Percentiles rank a stretch among this genome's conserved stretches.
These are phyloP conservation scores for Elsinoe perseae DNA, from an alignment of 2,329 filamentous ascomycete genomes.

Conservation along the genomic window DNA sequence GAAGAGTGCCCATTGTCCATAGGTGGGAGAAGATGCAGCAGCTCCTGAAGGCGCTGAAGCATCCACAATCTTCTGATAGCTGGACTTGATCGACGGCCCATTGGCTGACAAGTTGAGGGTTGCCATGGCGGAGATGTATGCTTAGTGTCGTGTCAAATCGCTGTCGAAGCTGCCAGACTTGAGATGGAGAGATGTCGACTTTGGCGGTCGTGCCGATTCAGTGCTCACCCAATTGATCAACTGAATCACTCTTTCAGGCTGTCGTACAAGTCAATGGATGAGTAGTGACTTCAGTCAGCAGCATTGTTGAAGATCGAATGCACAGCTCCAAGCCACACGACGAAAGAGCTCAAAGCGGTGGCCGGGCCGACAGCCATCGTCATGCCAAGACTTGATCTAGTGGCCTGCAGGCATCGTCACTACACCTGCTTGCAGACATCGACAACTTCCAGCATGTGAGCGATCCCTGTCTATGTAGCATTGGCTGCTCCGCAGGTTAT, in stretches of 20 bases:
- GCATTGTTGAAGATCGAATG: background rate
- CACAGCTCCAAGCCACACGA: background rate
- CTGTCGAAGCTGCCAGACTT: background rate
- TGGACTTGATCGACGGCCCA: conserved; percentile 46
- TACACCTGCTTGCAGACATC: too few species aligned
- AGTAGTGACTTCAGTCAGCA: background rate
- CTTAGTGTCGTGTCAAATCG: background rate
- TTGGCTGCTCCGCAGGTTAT: too few species aligned
- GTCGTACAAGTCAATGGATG: background rate
- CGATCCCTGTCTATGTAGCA: too few species aligned
- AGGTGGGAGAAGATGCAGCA: conserved; percentile 64
- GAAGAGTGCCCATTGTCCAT: conserved; percentile 89
- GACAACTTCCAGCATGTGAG: too few species aligned
- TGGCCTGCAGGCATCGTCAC: too few species aligned
- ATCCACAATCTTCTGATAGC: conserved; percentile 61
- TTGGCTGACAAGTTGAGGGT: conserved; percentile 50
- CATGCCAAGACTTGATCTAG: background rate
- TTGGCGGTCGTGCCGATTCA: too few species aligned
- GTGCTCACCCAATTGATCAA: too few species aligned
- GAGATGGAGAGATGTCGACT: background rate
- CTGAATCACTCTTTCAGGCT: background rate
- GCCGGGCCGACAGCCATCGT: background rate
- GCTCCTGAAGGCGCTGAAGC: conserved; percentile 49
- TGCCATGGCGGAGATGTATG: conserved; percentile 57
- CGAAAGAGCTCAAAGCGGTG: background rate